Conservation (phyloP, 805 yeast species). For the Myxozyma kluyveri region DNA sequence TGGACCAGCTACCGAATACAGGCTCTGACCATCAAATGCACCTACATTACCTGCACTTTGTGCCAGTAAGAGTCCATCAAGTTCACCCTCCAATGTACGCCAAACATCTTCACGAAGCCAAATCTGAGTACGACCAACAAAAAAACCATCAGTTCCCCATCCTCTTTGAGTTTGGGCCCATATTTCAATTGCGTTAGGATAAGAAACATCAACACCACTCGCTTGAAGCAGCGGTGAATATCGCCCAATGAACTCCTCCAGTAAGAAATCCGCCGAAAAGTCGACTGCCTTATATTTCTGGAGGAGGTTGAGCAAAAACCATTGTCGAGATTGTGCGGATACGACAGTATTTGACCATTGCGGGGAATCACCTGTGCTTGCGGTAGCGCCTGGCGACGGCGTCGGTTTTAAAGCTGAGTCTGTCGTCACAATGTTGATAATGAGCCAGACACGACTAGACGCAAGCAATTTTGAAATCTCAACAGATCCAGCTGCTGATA, state of each 20-base stretch:
- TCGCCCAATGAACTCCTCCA: constrained; percentile 39
- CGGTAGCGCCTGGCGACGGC: constrained; percentile 30
- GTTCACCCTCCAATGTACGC: constrained; percentile 39
- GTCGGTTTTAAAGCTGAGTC: constrained; percentile 25
- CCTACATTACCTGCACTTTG: not conserved
- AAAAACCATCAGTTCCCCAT: constrained; percentile 39
- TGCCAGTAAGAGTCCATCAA: constrained; percentile 21
- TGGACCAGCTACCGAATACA: not conserved
- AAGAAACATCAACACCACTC: constrained; percentile 27
- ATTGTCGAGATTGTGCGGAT: constrained; percentile 40
- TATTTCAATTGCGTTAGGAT: constrained; percentile 33
- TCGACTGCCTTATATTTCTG: constrained; percentile 38
- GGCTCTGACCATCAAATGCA: not conserved
- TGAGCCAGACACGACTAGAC: constrained; percentile 40
- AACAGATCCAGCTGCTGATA: constrained; percentile 16
- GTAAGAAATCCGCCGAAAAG: constrained; percentile 43
- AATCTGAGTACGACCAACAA: constrained; percentile 39
- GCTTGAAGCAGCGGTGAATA: constrained; percentile 38
- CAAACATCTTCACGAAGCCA: constrained; percentile 43
- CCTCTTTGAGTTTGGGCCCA: constrained; percentile 41
- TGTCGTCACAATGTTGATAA: constrained; percentile 29
- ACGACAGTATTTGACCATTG: constrained; percentile 40
- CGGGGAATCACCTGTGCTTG: constrained; percentile 21
- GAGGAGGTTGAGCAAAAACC: constrained; percentile 42
- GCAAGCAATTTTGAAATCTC: constrained; percentile 32